phyloP scores from a whole-genome alignment of 176 grass and related monocot genomes.

The Phoenix dactylifera region DNA sequence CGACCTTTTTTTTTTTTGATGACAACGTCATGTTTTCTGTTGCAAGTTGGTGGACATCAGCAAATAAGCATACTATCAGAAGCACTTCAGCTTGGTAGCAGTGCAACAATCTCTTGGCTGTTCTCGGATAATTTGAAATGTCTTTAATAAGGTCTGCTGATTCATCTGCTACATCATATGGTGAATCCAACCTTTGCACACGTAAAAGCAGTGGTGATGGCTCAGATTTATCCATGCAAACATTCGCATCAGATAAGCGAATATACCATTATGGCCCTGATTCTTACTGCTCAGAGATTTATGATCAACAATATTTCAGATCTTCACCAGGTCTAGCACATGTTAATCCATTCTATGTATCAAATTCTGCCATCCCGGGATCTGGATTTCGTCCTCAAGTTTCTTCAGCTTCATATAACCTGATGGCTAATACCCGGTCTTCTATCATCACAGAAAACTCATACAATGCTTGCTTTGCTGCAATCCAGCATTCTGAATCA shows the following conservation, averaged over 20 bases:
- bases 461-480: constrained; percentile 41
- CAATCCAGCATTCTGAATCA: constrained; percentile 31
- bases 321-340: constrained; percentile 18
- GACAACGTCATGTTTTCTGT: too few relatives aligned
- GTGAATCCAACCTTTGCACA: constrained; percentile 40
- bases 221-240: constrained; percentile 20
- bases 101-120: too few relatives aligned
- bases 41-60: too few relatives aligned
- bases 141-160: constrained; percentile 30
- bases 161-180: constrained; percentile 20
- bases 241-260: constrained; percentile 1
- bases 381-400: constrained; percentile 34
- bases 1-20: too few relatives aligned
- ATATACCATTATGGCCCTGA: constrained; percentile 45
- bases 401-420: constrained; percentile 38
- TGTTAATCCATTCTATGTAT: background rate
- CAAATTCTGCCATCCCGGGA: constrained; percentile 32
- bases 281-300: constrained; percentile 43
- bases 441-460: constrained; percentile 31
- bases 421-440: constrained; percentile 31
- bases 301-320: constrained; percentile 36
- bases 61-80: too few relatives aligned
- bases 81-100: too few relatives aligned
- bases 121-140: constrained; percentile 22
- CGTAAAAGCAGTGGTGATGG: constrained; percentile 20